These are phyloP conservation scores for Amylocystis lapponica DNA, from an alignment of 768 basidiomycete genomes.

Conservation along the genomic window DNA sequence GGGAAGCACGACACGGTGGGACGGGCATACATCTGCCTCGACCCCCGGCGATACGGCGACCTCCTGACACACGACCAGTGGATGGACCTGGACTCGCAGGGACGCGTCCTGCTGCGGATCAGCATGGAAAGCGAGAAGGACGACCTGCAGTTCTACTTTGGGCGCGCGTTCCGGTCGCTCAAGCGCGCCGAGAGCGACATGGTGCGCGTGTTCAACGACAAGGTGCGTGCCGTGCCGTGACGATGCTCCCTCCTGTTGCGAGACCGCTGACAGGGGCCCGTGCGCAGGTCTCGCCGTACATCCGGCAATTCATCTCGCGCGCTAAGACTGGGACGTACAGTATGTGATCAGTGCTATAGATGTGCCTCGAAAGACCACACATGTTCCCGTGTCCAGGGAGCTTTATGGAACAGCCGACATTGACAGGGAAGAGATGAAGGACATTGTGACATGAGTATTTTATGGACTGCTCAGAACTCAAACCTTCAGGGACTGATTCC, in stretches of 20 bases:
- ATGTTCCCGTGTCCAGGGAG: too few relatives aligned
- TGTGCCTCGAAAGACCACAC: too few relatives aligned
- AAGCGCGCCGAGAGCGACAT: slow-evolving; percentile 94
- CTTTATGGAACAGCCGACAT: too few relatives aligned
- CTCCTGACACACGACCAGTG: slow-evolving; percentile 87
- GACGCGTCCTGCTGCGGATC: slow-evolving; percentile 79
- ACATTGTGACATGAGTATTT: too few relatives aligned
- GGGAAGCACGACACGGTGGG: slow-evolving; percentile 94
- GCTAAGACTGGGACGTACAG: too few relatives aligned
- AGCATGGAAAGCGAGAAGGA: slow-evolving; percentile 99
- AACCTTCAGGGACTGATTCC: too few relatives aligned
- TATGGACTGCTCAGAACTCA: too few relatives aligned
- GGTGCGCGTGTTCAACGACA: slow-evolving; percentile 94
- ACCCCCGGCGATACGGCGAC: slow-evolving; percentile 84
- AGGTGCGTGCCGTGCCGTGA: too few relatives aligned
- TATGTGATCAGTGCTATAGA: too few relatives aligned
- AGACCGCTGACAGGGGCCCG: not conserved
- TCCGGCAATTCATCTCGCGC: slow-evolving; percentile 83
- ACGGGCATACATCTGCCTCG: slow-evolving; percentile 86
- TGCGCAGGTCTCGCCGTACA: slow-evolving; percentile 85
- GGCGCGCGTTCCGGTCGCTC: slow-evolving; percentile 87
- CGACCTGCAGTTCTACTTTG: slow-evolving; percentile 96
- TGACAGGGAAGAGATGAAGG: too few relatives aligned
- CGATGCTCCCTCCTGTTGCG: not conserved
- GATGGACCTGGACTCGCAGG: slow-evolving; percentile 84